Base-by-base conservation (phyloP, 2,329 filamentous ascomycete species). In the Paradendryphiella salina region DNA sequence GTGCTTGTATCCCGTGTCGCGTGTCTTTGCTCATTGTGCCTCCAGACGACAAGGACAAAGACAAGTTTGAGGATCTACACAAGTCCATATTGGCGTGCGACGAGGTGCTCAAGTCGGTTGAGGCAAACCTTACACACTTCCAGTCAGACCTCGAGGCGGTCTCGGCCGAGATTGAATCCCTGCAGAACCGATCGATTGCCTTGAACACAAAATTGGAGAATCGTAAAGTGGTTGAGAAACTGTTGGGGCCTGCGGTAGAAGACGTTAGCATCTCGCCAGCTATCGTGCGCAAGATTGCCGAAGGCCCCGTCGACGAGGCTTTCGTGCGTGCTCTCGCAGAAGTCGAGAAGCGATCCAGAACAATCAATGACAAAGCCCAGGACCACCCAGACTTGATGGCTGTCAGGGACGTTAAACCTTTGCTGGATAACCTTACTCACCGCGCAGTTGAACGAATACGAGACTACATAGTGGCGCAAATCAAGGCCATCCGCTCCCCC, bases 391-490 rank as follows among this genome's bases (percentile, higher is more conserved):
- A 84, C 8, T 82, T 86, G 61, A 95, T 91, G 67, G 91, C 92
- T 0, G 78, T 90, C 23, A 84, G 88, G 45, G 94, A 99, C 70
- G 80, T 96, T 20, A 88, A 87, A 34, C 94, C 94, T 0, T 79
- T 99, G 34, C 76, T 99, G 42, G 85, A 90, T 47, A 90, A 95
- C 70, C 79, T 99, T 29, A 89, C 87, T 15, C 83, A 88, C 46
- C 96, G 94, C 78, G 93, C 92, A n/a, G 80, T 96, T 21, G 91
- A 96, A 74, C 85, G 94, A 49, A 96, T 97, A 71, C 84, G 95
- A 51, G 94, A 99, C 72, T 95, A 96, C 67, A 81, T 99, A 31
- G 94, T 99, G 10, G 84, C 89, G 13, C 93, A 97, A 71, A 94
- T 99, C 71, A 96, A 96, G 73, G 90, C 92, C 4, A 79, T 99